phyloP scores from a whole-genome alignment of 1,284 basidiomycete species.

The Pyrrhoderma lamaoense region DNA sequence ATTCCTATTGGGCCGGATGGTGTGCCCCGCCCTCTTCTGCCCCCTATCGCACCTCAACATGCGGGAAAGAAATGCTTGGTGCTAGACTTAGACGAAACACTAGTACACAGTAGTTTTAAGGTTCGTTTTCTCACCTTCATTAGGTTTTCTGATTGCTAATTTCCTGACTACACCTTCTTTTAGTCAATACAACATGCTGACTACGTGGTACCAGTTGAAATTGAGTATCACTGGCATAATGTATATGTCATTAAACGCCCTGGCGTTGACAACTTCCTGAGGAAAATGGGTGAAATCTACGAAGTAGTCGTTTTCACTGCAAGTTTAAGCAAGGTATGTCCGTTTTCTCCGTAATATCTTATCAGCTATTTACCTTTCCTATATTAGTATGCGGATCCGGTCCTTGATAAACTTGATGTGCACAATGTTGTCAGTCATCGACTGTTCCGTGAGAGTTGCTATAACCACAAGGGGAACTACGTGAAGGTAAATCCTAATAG shows the following conservation, averaged over 20 bases:
- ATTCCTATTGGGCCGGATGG: constrained; percentile 85
- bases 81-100: constrained; percentile 91
- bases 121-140: constrained; percentile 33
- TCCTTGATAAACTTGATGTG: constrained; percentile 93
- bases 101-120: constrained; percentile 92
- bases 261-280: constrained; percentile 94
- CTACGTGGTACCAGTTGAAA: constrained; percentile 98
- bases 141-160: neutral
- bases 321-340: constrained; percentile 83
- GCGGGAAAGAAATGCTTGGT: constrained; percentile 88
- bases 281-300: constrained; percentile 96
- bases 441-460: constrained; percentile 96
- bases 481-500: constrained; percentile 67
- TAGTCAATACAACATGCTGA: constrained; percentile 94
- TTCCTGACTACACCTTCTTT: constrained; percentile 15
- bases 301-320: constrained; percentile 99
- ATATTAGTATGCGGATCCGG: constrained; percentile 90
- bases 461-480: constrained; percentile 98
- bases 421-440: constrained; percentile 92
- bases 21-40: constrained; percentile 74
- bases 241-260: constrained; percentile 99
- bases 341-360: constrained; percentile 9
- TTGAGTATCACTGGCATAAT: constrained; percentile 96
- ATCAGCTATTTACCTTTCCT: constrained; percentile 16
- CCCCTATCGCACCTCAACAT: constrained; percentile 67